A percentile compares a stretch with the other conserved stretches of the same genome.
Evolutionary conservation across 2,329 filamentous ascomycete genomes (phyloP).

Genomic region (Hansfordia pulvinata): DNA sequence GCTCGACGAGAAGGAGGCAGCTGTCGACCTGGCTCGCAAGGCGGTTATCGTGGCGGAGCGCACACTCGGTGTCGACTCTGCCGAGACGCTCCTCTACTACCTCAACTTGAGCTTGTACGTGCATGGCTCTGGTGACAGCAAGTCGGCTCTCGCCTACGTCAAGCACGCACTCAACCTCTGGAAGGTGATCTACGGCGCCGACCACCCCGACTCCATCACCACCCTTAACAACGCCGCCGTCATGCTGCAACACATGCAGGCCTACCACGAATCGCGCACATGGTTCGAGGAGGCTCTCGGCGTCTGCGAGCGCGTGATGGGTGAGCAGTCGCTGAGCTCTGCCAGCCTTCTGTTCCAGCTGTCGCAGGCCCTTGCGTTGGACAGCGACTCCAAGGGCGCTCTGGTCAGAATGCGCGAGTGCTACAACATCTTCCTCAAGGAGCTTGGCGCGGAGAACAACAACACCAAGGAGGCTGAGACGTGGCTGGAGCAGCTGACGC

Average conservation of each 20-base stretch:
- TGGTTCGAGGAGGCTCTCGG: slow-evolving; percentile 93
- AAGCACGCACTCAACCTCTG: slow-evolving; percentile 88
- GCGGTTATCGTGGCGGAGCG: slow-evolving; percentile 92
- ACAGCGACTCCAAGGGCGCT: slow-evolving; percentile 84
- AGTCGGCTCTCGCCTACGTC: slow-evolving; percentile 73
- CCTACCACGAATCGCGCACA: slow-evolving; percentile 83
- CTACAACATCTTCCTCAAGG: slow-evolving; percentile 83
- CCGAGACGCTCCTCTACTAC: slow-evolving; percentile 89
- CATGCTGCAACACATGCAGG: slow-evolving; percentile 93
- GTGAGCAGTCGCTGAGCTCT: slow-evolving; percentile 80
- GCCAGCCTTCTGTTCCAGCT: slow-evolving; percentile 95
- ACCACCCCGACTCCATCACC: slow-evolving; percentile 94
- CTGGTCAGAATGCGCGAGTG: slow-evolving; percentile 92
- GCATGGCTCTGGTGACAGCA: slow-evolving; percentile 83
- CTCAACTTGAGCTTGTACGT: slow-evolving; percentile 91
- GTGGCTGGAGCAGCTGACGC: slow-evolving; percentile 92
- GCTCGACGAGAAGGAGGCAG: slow-evolving; percentile 93
- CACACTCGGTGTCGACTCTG: slow-evolving; percentile 83
- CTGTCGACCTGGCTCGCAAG: slow-evolving; percentile 90
- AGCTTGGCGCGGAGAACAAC: slow-evolving; percentile 80
- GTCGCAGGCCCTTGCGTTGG: slow-evolving; percentile 87
- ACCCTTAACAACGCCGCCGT: slow-evolving; percentile 98
- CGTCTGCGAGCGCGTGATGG: slow-evolving; percentile 82
- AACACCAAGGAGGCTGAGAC: slow-evolving; percentile 97
- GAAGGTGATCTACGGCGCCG: slow-evolving; percentile 90